Conservation (phyloP, 2,329 filamentous ascomycete species). For the Diaporthe batatas region DNA sequence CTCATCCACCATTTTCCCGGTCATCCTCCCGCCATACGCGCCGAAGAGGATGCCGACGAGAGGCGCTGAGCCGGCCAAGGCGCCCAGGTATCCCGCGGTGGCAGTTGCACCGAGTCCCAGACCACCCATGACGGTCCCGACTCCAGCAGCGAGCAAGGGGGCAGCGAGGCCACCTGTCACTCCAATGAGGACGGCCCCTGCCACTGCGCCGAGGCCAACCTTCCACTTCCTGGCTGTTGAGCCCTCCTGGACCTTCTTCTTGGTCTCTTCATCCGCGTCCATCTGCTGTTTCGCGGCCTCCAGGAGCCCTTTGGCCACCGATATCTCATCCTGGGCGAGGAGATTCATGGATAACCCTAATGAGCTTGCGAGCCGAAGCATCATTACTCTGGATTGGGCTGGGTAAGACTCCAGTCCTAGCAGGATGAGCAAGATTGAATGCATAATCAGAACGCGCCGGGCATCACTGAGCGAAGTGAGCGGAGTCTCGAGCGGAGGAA, state of each 20-base stretch:
- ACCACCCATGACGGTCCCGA: constrained; percentile 87
- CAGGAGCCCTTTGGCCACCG: constrained; percentile 81
- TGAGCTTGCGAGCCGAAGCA: constrained; percentile 77
- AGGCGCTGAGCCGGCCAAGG: constrained; percentile 87
- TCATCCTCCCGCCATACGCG: constrained; percentile 85
- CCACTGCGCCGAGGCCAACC: constrained; percentile 88
- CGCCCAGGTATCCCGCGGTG: constrained; percentile 86
- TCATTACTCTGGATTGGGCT: constrained; percentile 77
- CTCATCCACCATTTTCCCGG: constrained; percentile 85
- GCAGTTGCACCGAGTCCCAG: constrained; percentile 79
- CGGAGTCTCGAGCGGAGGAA: constrained; percentile 67
- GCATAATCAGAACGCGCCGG: constrained; percentile 49
- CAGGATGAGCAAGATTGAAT: constrained; percentile 74
- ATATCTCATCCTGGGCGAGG: constrained; percentile 78
- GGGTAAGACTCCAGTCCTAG: constrained; percentile 81
- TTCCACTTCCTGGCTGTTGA: constrained; percentile 85
- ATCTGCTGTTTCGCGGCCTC: constrained; percentile 69
- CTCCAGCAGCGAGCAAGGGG: constrained; percentile 85
- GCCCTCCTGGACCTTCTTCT: constrained; percentile 79
- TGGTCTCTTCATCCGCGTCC: constrained; percentile 81
- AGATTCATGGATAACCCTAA: constrained; percentile 73
- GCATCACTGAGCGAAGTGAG: constrained; percentile 62
- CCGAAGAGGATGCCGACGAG: constrained; percentile 90
- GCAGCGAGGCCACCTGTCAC: constrained; percentile 91
- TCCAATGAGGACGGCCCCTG: constrained; percentile 90